Evolutionary conservation across 1,139 yeast species (phyloP).

Genomic region (Taiozyma sp.): DNA sequence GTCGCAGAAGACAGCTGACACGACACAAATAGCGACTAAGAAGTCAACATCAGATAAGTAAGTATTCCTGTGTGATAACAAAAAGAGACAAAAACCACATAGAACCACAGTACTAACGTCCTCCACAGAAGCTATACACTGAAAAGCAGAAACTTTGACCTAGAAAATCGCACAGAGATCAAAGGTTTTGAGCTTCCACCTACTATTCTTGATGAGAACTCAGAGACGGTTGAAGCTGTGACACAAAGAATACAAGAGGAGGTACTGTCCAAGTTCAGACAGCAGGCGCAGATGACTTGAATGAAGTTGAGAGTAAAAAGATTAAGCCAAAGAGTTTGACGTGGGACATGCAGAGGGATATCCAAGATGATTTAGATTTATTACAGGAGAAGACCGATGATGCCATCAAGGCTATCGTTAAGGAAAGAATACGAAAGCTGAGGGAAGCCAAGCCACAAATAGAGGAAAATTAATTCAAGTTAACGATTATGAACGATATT

Average conservation of each 20-base stretch:
- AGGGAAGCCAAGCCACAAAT: constrained; percentile 2
- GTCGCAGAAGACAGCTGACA: background rate
- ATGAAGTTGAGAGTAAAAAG: constrained; percentile 15
- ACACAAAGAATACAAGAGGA: constrained; percentile 28
- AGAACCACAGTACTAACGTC: background rate
- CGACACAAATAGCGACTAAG: background rate
- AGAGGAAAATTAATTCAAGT: background rate
- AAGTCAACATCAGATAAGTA: background rate
- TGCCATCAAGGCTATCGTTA: constrained; percentile 34
- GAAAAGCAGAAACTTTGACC: constrained; percentile 30
- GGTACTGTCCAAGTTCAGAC: constrained; percentile 23
- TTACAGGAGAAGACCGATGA: constrained; percentile 35
- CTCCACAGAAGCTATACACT: constrained; percentile 3
- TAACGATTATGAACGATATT: background rate
- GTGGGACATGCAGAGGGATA: constrained; percentile 36
- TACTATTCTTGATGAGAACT: constrained; percentile 25
- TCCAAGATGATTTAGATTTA: constrained; percentile 31
- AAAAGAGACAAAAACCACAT: background rate
- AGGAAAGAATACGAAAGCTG: constrained; percentile 28
- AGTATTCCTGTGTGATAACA: background rate
- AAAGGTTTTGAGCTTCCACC: constrained; percentile 28
- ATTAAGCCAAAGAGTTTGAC: constrained; percentile 29
- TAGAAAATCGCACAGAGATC: constrained; percentile 26
- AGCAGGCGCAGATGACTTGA: constrained; percentile 9
- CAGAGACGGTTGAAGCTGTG: constrained; percentile 32